These are phyloP conservation scores for Cucurbita argyrosperma DNA, from an alignment of 306 rosid species.

Conservation along the genomic window DNA sequence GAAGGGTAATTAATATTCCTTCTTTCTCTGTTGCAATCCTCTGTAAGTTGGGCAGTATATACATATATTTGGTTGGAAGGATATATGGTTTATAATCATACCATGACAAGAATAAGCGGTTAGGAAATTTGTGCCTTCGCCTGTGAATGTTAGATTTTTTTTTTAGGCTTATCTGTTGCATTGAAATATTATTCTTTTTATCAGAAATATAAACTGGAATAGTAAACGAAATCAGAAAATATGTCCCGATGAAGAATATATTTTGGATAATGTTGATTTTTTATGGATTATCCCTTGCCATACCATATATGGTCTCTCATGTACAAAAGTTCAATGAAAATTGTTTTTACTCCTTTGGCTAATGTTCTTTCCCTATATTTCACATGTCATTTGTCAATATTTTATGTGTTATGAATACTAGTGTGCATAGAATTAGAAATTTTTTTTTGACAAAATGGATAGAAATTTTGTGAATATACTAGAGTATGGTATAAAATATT, in stretches of 20 bases:
- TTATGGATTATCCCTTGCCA: neutral
- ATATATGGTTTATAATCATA: neutral
- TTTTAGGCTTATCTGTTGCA: neutral
- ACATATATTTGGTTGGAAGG: neutral
- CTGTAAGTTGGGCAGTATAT: neutral
- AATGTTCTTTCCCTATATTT: neutral
- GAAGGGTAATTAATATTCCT: slow-evolving; percentile 27
- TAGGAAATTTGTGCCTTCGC: neutral
- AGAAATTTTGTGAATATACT: neutral
- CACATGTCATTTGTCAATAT: neutral
- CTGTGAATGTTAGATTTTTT: neutral
- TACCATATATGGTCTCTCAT: neutral
- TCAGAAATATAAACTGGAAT: neutral
- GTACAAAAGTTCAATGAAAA: neutral
- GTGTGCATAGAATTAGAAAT: neutral
- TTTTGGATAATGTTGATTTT: neutral
- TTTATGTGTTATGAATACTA: neutral
- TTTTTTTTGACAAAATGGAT: neutral
- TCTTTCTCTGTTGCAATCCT: neutral
- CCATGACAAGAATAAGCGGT: neutral
- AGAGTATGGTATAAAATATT: neutral
- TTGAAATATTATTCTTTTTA: too few relatives aligned
- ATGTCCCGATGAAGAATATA: neutral
- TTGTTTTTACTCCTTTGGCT: neutral
- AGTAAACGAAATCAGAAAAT: neutral